Evolutionary conservation across 768 basidiomycete species (phyloP).

Genomic region (Termitomyces sp.): DNA sequence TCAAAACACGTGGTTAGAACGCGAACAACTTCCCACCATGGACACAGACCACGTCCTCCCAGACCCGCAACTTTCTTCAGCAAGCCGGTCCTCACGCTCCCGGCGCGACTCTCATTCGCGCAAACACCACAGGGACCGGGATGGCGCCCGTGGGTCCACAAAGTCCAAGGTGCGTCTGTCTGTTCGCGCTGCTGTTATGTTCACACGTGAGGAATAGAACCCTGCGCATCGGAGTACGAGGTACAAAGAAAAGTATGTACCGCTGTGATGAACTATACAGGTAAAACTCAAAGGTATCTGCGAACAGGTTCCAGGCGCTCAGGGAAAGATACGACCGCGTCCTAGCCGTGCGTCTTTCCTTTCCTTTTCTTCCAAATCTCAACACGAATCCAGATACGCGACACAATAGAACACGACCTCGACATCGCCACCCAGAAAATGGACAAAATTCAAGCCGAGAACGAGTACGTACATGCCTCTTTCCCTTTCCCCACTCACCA

Average conservation of each 20-base stretch:
- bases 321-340: constrained; percentile 43
- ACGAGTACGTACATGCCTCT: constrained; percentile 32
- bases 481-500: neutral
- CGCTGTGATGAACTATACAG: neutral
- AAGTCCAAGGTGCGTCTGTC: constrained; percentile 3
- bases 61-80: neutral
- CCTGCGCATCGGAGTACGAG: constrained; percentile 6
- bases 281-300: neutral
- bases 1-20: neutral
- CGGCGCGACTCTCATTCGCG: neutral
- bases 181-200: neutral
- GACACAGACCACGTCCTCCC: neutral
- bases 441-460: constrained; percentile 43
- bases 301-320: constrained; percentile 37
- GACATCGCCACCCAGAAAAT: constrained; percentile 34
- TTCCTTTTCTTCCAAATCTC: neutral
- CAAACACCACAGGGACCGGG: neutral
- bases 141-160: neutral
- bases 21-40: neutral
- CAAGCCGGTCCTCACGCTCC: neutral
- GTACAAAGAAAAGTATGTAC: constrained; percentile 8
- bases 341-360: constrained; percentile 26
- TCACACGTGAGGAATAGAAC: neutral
- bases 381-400: constrained; percentile 27
- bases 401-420: constrained; percentile 32